Conservation (phyloP, 2,329 filamentous ascomycete genomes). For the Pseudogymnoascus sp. region DNA sequence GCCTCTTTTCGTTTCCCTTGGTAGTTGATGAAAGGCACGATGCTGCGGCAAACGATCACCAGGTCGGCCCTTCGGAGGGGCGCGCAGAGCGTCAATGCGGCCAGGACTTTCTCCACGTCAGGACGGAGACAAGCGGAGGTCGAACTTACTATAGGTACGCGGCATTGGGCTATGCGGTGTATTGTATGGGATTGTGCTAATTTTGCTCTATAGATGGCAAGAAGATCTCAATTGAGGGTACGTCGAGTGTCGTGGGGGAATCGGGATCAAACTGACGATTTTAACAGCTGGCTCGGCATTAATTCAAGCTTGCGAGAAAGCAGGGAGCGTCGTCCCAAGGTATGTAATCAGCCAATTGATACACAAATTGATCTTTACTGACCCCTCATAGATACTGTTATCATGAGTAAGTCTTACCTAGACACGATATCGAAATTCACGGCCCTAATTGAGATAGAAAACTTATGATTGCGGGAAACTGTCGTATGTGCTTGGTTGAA, state of each 20-base stretch:
- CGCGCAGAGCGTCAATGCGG: slow-evolving; percentile 49
- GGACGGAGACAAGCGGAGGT: slow-evolving; percentile 77
- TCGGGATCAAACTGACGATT: slow-evolving; percentile 30
- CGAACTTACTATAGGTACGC: slow-evolving; percentile 86
- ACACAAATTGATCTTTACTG: slow-evolving; percentile 16
- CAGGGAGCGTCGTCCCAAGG: slow-evolving; percentile 80
- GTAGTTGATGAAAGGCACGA: slow-evolving; percentile 51
- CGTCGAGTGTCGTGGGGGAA: slow-evolving; percentile 18
- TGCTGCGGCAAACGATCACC: slow-evolving; percentile 60
- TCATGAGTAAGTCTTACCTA: slow-evolving; percentile 65
- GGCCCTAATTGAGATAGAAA: slow-evolving; percentile 50
- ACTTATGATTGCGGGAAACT: slow-evolving; percentile 98
- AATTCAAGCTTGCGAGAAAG: slow-evolving; percentile 99
- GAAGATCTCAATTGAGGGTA: slow-evolving; percentile 97
- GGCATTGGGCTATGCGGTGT: slow-evolving; percentile 24
- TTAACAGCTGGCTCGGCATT: slow-evolving; percentile 80
- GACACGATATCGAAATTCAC: slow-evolving; percentile 23
- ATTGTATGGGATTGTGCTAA: slow-evolving; percentile 23
- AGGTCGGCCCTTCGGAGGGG: slow-evolving; percentile 59
- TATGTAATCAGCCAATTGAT: slow-evolving; percentile 33
- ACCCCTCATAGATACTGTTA: slow-evolving; percentile 73
- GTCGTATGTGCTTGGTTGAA: slow-evolving; percentile 98
- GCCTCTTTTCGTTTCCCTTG: slow-evolving; percentile 33
- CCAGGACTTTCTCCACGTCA: slow-evolving; percentile 76
- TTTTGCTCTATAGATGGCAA: slow-evolving; percentile 65